Evolutionary conservation across 2,329 filamentous ascomycete genomes (phyloP), one percentile per base, ranked within the genome.

Genomic region (Orbilia brochopaga): DNA sequence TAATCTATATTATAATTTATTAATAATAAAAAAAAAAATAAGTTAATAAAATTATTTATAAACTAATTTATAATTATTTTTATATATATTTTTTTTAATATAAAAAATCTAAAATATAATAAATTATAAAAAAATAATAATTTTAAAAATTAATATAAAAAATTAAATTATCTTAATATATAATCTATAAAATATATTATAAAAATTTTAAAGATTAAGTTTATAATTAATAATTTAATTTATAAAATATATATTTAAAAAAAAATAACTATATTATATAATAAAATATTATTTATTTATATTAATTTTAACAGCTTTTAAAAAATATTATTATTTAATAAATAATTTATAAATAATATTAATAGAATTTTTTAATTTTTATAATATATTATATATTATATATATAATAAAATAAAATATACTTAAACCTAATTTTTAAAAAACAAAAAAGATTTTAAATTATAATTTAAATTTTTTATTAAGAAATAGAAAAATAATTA

Each of bases 391-490:
- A 50, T 15, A 11, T 30, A 50, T 15, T 8, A 7, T 17, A 32
- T 37, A 15, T 32, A 52, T 50, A 52, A 32, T 32, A 32, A 32
- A 32, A 32, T 32, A 32, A 32, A 32, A 32, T 32, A 21, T 11
- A 50, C 27, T 7, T 58, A 50, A 15, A 37, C 52, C 21, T 48
- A 48, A 42, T 48, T 58, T 48, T 44, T 66, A 23, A 66, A 58
- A 46, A 57, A 51, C 52, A 32, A 15, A 59, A 40, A 50, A 59
- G 19, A 15, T 44, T 66, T 27, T 51, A 27, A 23, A 51, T 30
- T 23, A 35, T 50, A 21, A 27, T 11, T 65, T 46, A 24, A 32
- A 27, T 13, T 6, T 19, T 32, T 65, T 58, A 24, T 27, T 44
- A 50, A 42, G 37, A 42, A 42, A 42, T 15, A 15, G 11, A 15